These are phyloP conservation scores for Ilyonectria robusta DNA, from an alignment of 2,329 filamentous ascomycete genomes.

Conservation along the genomic window DNA sequence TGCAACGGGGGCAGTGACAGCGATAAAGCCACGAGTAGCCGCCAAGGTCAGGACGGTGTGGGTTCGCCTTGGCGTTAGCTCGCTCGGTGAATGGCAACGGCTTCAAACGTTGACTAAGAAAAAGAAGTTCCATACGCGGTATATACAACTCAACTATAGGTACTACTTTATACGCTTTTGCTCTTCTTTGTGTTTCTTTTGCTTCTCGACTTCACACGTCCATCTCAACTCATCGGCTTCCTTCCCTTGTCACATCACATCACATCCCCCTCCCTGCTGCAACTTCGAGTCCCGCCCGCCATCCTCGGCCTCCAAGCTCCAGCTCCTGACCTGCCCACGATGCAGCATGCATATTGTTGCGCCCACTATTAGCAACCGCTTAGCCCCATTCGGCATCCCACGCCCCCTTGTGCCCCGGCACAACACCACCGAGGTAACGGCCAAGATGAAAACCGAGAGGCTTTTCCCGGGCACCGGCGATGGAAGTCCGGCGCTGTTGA, in stretches of 20 bases:
- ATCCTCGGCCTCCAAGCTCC: constrained; percentile 19
- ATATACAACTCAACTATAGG: background rate
- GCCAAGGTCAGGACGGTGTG: constrained; percentile 22
- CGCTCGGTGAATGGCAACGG: constrained; percentile 20
- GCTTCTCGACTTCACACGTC: background rate
- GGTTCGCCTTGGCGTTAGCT: constrained; percentile 9
- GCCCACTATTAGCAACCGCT: constrained; percentile 40
- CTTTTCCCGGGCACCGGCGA: constrained; percentile 5
- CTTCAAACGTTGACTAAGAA: constrained; percentile 4
- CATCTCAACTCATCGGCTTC: no score
- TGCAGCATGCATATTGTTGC: constrained; percentile 14
- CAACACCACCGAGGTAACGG: constrained; percentile 42
- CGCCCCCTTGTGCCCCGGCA: constrained; percentile 32
- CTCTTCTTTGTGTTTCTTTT: background rate
- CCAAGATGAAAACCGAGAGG: background rate
- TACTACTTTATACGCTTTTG: background rate
- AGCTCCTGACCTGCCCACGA: constrained; percentile 25
- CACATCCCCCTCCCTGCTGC: background rate
- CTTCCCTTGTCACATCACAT: background rate
- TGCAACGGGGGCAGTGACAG: background rate
- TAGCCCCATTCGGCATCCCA: constrained; percentile 35
- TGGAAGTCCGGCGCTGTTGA: constrained; percentile 22
- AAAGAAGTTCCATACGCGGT: background rate
- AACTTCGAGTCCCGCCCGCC: background rate
- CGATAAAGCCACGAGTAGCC: constrained; percentile 26